Percentiles rank a stretch among this genome's conserved stretches.
Evolutionary conservation across 768 basidiomycete genomes (phyloP).

Genomic region (Cubamyces lactineus): DNA sequence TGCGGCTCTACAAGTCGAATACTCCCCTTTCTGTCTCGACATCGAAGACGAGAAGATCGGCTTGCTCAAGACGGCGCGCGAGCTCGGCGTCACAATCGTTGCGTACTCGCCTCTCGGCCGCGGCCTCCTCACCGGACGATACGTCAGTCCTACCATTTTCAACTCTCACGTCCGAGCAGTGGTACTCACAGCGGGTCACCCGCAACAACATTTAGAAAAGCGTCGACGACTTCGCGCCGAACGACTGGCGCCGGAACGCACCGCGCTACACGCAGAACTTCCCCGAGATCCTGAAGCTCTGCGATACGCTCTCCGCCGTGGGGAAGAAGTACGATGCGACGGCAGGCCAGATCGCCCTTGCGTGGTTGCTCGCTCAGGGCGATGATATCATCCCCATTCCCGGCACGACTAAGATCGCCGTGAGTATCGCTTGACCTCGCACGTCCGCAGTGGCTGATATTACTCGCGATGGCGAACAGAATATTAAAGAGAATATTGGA

Average conservation of each 20-base stretch:
- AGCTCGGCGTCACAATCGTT: slow-evolving; percentile 49
- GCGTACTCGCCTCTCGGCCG: slow-evolving; percentile 46
- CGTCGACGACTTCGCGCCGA: slow-evolving; percentile 35
- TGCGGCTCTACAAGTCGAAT: slow-evolving; percentile 49
- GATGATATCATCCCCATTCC: slow-evolving; percentile 34
- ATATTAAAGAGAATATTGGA: slow-evolving; percentile 40
- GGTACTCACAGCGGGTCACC: neutral
- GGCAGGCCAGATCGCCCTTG: slow-evolving; percentile 36
- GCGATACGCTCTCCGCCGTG: slow-evolving; percentile 37
- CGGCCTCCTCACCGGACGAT: slow-evolving; percentile 35
- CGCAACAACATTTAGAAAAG: slow-evolving; percentile 26
- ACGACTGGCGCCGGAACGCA: slow-evolving; percentile 33
- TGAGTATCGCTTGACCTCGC: neutral
- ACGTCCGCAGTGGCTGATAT: neutral
- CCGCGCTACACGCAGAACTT: slow-evolving; percentile 44
- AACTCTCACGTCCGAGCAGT: neutral
- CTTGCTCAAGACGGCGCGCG: slow-evolving; percentile 43
- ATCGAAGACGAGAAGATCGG: slow-evolving; percentile 45
- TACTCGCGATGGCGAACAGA: slow-evolving; percentile 32
- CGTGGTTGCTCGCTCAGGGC: slow-evolving; percentile 33
- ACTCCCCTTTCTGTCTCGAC: slow-evolving; percentile 47
- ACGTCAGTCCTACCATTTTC: slow-evolving; percentile 21
- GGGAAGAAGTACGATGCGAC: slow-evolving; percentile 39
- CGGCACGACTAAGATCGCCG: slow-evolving; percentile 21
- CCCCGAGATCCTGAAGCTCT: slow-evolving; percentile 44